These are phyloP conservation scores for Phytophthora rubi DNA, from an alignment of 352 stramenopile genomes.

Conservation along the genomic window DNA sequence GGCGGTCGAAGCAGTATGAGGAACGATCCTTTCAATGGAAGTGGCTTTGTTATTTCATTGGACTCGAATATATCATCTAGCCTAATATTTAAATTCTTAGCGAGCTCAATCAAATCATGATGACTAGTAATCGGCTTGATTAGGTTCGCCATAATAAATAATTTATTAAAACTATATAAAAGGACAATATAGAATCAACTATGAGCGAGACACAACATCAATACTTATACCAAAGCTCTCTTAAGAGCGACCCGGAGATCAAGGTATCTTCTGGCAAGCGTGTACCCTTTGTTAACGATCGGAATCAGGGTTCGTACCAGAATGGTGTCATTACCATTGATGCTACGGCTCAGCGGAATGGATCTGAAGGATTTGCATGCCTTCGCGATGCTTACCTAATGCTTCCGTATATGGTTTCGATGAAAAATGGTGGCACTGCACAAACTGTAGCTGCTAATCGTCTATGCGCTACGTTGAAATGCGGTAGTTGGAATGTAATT, in stretches of 20 bases:
- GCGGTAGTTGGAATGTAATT: too few relatives aligned
- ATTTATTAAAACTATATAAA: too few relatives aligned
- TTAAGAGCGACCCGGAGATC: background rate
- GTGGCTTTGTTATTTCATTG: background rate
- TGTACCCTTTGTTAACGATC: slow-evolving; percentile 1
- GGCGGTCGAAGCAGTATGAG: background rate
- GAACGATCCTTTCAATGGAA: background rate
- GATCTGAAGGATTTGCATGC: slow-evolving; percentile 1
- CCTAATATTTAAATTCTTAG: background rate
- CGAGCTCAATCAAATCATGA: background rate
- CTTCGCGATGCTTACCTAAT: slow-evolving; percentile 3
- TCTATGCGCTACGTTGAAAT: too few relatives aligned
- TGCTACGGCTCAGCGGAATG: slow-evolving; percentile 1
- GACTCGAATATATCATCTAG: background rate
- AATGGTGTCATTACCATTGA: slow-evolving; percentile 10
- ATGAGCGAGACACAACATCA: too few relatives aligned
- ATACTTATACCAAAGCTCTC: background rate
- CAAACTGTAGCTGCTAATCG: too few relatives aligned
- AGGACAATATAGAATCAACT: background rate
- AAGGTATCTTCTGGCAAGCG: background rate
- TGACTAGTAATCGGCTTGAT: background rate
- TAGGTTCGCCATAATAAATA: too few relatives aligned
- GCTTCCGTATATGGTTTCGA: slow-evolving; percentile 1
- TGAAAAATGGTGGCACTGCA: background rate
- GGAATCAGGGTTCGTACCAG: slow-evolving; percentile 6